Percentiles rank a stretch among this genome's conserved stretches.
phyloP scores from a whole-genome alignment of 805 yeast species.

The Komagataella mondaviorum region DNA sequence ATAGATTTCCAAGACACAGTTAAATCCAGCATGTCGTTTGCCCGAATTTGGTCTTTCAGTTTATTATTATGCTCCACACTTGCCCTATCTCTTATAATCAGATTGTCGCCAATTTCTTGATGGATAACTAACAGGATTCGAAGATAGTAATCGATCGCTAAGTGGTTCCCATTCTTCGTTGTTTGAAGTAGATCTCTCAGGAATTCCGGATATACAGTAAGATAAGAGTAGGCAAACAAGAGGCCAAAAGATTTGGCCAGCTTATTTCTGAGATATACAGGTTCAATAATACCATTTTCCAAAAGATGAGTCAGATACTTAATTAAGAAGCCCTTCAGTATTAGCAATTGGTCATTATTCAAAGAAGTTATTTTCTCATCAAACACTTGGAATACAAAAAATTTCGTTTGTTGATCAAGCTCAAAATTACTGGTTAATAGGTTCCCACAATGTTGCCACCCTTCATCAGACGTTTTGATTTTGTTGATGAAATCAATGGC shows the following conservation, averaged over 20 bases:
- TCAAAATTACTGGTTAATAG: constrained; percentile 21
- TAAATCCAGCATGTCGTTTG: constrained; percentile 55
- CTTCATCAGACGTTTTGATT: constrained; percentile 38
- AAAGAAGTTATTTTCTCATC: constrained; percentile 38
- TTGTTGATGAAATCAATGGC: constrained; percentile 40
- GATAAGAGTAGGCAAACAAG: constrained; percentile 34
- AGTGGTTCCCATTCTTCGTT: constrained; percentile 18
- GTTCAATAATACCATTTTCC: constrained; percentile 16
- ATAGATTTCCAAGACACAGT: constrained; percentile 57
- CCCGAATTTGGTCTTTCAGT: constrained; percentile 75
- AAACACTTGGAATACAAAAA: constrained; percentile 59
- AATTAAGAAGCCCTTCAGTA: constrained; percentile 35
- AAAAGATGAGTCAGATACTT: constrained; percentile 22
- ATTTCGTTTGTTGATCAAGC: constrained; percentile 42
- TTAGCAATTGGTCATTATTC: constrained; percentile 27
- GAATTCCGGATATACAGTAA: constrained; percentile 33
- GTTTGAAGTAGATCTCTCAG: constrained; percentile 34
- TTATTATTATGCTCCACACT: constrained; percentile 50
- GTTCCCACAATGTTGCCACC: constrained; percentile 41
- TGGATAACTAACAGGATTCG: constrained; percentile 69
- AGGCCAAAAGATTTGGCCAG: constrained; percentile 41
- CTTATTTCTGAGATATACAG: constrained; percentile 37
- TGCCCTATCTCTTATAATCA: constrained; percentile 57
- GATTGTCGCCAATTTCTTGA: constrained; percentile 86
- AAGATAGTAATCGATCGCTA: constrained; percentile 57